Conservation (phyloP, 208 protist species). For the Leishmania braziliensis region DNA sequence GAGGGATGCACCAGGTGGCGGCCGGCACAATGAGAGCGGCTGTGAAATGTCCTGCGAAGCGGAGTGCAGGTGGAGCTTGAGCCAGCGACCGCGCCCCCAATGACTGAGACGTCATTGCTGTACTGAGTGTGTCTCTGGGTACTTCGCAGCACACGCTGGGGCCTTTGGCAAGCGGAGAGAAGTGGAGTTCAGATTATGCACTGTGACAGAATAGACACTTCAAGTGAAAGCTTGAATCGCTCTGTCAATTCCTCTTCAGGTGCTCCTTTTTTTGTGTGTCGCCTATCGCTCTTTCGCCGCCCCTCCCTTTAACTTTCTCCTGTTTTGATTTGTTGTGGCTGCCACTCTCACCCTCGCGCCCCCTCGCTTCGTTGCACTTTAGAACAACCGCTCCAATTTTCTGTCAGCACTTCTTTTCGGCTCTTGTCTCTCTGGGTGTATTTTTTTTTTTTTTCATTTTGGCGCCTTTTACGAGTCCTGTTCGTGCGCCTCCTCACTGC, state of each 20-base stretch:
- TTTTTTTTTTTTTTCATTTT: background rate
- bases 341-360: no score
- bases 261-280: background rate
- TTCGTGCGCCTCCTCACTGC: background rate
- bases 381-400: background rate
- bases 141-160: background rate
- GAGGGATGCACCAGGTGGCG: background rate
- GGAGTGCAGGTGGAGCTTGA: background rate
- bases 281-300: background rate
- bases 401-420: background rate
- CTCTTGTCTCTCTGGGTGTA: background rate
- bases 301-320: no score
- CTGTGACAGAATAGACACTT: background rate
- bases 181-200: background rate
- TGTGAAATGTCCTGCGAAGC: background rate
- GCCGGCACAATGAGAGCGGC: background rate
- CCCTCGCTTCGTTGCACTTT: background rate
- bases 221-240: background rate
- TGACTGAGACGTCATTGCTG: background rate
- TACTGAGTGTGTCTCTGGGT: background rate
- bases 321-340: no score
- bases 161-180: background rate
- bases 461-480: background rate
- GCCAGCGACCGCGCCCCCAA: background rate
- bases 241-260: background rate